These are phyloP conservation scores for Wickerhamiella australiensis DNA, from an alignment of 805 yeast species.

Conservation along the genomic window DNA sequence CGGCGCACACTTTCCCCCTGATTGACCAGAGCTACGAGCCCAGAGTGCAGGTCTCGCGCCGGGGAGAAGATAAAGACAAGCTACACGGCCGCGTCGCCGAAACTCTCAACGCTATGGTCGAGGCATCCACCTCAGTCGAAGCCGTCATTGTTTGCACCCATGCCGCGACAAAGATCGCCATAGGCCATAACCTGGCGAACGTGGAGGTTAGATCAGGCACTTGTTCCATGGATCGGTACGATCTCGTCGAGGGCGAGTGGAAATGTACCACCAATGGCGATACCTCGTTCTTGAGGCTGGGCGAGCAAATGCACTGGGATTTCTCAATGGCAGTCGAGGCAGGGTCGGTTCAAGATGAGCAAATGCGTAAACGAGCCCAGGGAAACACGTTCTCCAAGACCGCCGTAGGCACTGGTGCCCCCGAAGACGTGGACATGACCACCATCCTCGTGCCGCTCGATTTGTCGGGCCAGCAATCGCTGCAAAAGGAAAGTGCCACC, in stretches of 20 bases:
- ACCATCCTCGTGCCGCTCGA: slow-evolving; percentile 41
- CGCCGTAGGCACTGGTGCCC: not conserved
- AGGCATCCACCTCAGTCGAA: slow-evolving; percentile 42
- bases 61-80: slow-evolving; percentile 68
- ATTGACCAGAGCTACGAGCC: slow-evolving; percentile 39
- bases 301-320: slow-evolving; percentile 93
- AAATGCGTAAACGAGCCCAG: slow-evolving; percentile 13
- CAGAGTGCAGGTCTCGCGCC: slow-evolving; percentile 44
- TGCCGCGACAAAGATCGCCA: slow-evolving; percentile 84
- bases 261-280: slow-evolving; percentile 54
- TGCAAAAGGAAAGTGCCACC: slow-evolving; percentile 28
- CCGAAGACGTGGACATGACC: slow-evolving; percentile 1
- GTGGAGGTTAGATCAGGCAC: slow-evolving; percentile 64
- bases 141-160: slow-evolving; percentile 70
- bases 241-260: slow-evolving; percentile 40
- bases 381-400: not conserved
- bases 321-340: slow-evolving; percentile 65
- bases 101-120: slow-evolving; percentile 47
- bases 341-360: slow-evolving; percentile 76
- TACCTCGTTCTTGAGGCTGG: slow-evolving; percentile 54
- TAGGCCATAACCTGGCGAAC: slow-evolving; percentile 57
- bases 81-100: slow-evolving; percentile 47
- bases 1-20: slow-evolving; percentile 43
- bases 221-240: slow-evolving; percentile 66
- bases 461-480: slow-evolving; percentile 29